phyloP scores from a whole-genome alignment of 805 yeast genomes.

The Myxozyma kluyveri region DNA sequence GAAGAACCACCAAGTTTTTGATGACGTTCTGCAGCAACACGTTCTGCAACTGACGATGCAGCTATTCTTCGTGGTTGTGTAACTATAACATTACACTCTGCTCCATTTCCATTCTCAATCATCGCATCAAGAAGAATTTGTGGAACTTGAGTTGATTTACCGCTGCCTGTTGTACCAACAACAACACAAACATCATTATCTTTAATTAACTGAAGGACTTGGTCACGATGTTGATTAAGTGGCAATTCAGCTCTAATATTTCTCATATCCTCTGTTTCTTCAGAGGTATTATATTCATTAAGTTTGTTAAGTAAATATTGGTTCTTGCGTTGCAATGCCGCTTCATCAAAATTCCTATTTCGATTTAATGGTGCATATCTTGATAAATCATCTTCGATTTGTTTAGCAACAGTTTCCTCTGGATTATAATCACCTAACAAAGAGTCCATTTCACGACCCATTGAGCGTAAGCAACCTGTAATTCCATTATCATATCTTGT shows the following conservation, averaged over 20 bases:
- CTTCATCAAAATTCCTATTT: neutral
- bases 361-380: constrained; percentile 1
- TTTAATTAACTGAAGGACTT: constrained; percentile 21
- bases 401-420: neutral
- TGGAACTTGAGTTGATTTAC: constrained; percentile 34
- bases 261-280: constrained; percentile 12
- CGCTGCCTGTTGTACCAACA: constrained; percentile 33
- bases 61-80: constrained; percentile 35
- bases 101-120: constrained; percentile 17
- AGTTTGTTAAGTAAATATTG: neutral
- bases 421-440: constrained; percentile 1
- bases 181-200: constrained; percentile 25
- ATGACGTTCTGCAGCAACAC: constrained; percentile 73
- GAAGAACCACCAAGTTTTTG: constrained; percentile 57
- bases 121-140: constrained; percentile 30
- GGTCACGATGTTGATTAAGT: constrained; percentile 9
- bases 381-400: constrained; percentile 5
- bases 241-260: constrained; percentile 17
- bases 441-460: constrained; percentile 3
- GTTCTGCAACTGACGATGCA: constrained; percentile 56
- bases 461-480: constrained; percentile 10
- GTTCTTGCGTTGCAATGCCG: neutral
- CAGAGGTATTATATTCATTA: constrained; percentile 3
- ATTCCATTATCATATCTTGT: neutral
- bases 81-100: constrained; percentile 27